Evolutionary conservation across 768 basidiomycete species (phyloP).

Genomic region (Boletus vinaceobasis): DNA sequence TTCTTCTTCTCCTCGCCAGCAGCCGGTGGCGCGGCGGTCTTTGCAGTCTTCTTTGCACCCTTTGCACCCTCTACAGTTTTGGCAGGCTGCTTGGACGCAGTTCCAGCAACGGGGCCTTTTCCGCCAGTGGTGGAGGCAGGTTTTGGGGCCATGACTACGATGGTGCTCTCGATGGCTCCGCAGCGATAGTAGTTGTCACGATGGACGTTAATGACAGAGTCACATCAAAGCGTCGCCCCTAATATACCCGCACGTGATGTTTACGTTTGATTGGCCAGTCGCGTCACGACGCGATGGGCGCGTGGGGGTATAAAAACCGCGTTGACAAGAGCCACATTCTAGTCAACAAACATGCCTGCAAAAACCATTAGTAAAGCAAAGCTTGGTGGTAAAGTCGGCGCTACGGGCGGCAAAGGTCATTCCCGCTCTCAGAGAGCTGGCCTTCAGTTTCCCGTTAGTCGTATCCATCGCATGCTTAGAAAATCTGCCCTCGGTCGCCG

Average conservation of each 20-base stretch:
- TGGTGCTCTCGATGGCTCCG: neutral
- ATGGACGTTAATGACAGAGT: constrained; percentile 20
- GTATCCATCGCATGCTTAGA: constrained; percentile 88
- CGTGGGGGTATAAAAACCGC: constrained; percentile 23
- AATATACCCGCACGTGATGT: constrained; percentile 35
- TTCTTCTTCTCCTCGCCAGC: constrained; percentile 82
- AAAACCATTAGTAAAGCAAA: constrained; percentile 34
- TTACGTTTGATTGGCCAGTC: constrained; percentile 28
- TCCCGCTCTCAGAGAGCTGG: constrained; percentile 76
- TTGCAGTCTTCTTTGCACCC: constrained; percentile 76
- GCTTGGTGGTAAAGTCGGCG: constrained; percentile 49
- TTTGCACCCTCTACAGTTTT: constrained; percentile 53
- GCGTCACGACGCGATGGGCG: constrained; percentile 40
- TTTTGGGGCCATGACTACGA: constrained; percentile 47
- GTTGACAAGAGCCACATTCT: neutral
- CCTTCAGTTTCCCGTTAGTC: constrained; percentile 85
- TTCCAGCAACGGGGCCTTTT: constrained; percentile 60
- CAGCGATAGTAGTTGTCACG: constrained; percentile 1
- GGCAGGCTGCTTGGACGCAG: constrained; percentile 63
- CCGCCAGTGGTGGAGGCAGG: constrained; percentile 67
- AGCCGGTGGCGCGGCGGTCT: constrained; percentile 48
- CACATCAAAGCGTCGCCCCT: constrained; percentile 23
- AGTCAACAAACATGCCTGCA: constrained; percentile 22
- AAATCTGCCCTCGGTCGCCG: constrained; percentile 84
- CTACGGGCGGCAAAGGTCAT: constrained; percentile 43